Evolutionary conservation across 495 filamentous ascomycete genomes (phyloP), one percentile per base, ranked within the genome.

Genomic region (Pyronema domesticum): DNA sequence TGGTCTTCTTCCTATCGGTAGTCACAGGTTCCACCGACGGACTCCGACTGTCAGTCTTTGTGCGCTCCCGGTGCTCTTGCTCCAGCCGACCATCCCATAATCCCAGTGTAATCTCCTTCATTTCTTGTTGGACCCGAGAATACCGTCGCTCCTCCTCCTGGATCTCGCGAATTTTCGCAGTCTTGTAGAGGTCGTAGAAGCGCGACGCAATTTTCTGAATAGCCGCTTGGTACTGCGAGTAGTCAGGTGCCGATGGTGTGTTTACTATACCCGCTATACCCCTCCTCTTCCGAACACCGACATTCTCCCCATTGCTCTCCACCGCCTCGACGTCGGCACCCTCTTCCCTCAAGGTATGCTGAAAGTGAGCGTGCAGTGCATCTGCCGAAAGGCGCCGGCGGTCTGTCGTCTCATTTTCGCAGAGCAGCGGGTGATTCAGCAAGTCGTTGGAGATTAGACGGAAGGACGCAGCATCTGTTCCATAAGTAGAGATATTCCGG

Each of bases 291-390:
- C 45, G 45, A 11, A 15, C 45, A 23, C 10, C 19, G 10, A 4
- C 45, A 11, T 11, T 47, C n/a, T 15, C n/a, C 19, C 19, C 65
- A 59, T 70, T 67, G 10, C 53, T 63, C 39, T 55, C 59, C 9
- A 56, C 47, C 47, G 18, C 59, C 10, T 51, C 60, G 57, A 52
- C 33, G 34, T 64, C 58, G 43, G 69, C 69, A 23, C 80, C 72
- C 57, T 89, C 85, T 64, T 95, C 84, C 55, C 78, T 78, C 60
- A 95, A 64, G 35, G 91, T 69, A 15, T 76, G 76, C 62, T 84
- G 69, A 67, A 89, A 95, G 46, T 85, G 74, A 50, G 83, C 76
- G 59, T 82, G 78, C 51, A 98, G 70, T 13, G 85, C 75, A 65
- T 93, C 85, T 5, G 86, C 81, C 45, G 72, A 81, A 61, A 98